Evolutionary conservation across 306 rosid species (phyloP), one percentile per base, ranked within the genome.

Genomic region (Senna siamea): DNA sequence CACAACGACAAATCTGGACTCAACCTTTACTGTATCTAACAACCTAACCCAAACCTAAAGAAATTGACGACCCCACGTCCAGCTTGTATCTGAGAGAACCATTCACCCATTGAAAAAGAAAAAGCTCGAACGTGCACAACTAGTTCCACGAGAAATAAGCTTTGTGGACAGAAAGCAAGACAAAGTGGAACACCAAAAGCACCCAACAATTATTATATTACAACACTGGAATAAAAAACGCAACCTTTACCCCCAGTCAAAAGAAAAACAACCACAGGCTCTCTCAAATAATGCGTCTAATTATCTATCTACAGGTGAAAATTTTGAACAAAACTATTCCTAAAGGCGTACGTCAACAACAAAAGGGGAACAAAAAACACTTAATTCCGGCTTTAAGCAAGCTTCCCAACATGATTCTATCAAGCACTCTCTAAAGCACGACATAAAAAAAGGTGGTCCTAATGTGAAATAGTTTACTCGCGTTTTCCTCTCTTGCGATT

Each of bases 31-130:
- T 35, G 15, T 26, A 66, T 15, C 2, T 26, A 26, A 1, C 30
- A 1, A 26, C 3, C 57, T 55, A 70, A 53, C 17, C 38, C 52
- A 59, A 54, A 66, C 22, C 65, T 47, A 44, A 69, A 75, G 80
- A 44, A 64, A 58, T 30, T 22, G 2, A 60, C n/a, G 83, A 74
- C 66, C 88, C 82, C 72, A 79, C 63, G 32, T 46, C 64, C 78
- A 57, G 57, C 72, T 56, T 23, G 53, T 60, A 48, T 58, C 2
- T 17, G 47, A 54, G 38, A 66, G 64, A 69, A 76, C 38, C 55
- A 70, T 41, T 47, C 57, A 58, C 30, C 67, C 11, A 9, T 9
- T 9, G 2, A 38, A 53, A 70, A 69, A 55, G 26, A 19, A 41
- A 79, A 77, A 58, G 60, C 26, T 20, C 18, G 69, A 67, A 57